These are phyloP conservation scores for Sarcomyxa edulis DNA, from an alignment of 768 basidiomycete species.

Conservation along the genomic window DNA sequence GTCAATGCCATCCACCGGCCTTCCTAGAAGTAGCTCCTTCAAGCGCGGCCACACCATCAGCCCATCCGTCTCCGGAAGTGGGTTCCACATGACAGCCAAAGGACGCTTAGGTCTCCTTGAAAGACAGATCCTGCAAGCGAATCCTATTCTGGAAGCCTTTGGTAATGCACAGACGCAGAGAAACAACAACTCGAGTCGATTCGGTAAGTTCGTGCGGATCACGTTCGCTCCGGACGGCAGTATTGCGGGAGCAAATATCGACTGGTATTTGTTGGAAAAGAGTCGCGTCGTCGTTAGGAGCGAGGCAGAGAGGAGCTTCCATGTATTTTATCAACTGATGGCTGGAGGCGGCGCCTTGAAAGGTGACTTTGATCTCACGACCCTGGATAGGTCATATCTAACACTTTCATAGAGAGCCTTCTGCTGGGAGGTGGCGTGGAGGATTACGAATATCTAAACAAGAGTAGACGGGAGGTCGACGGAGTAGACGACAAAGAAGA, in stretches of 20 bases:
- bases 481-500: constrained; percentile 91
- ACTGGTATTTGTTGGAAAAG: constrained; percentile 99
- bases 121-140: constrained; percentile 94
- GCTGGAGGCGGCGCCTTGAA: constrained; percentile 68
- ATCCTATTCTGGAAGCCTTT: constrained; percentile 95
- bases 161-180: constrained; percentile 98
- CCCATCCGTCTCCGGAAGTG: constrained; percentile 38
- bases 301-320: constrained; percentile 89
- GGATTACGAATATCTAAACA: constrained; percentile 89
- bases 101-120: constrained; percentile 85
- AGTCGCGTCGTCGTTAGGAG: constrained; percentile 87
- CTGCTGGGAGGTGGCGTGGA: constrained; percentile 70
- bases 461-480: constrained; percentile 87
- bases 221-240: constrained; percentile 90
- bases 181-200: constrained; percentile 98
- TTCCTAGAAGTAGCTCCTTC: constrained; percentile 63
- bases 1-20: constrained; percentile 58
- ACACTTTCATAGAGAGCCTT: constrained; percentile 48
- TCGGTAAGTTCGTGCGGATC: constrained; percentile 97
- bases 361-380: too few relatives aligned
- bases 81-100: constrained; percentile 50
- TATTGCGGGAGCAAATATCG: constrained; percentile 96
- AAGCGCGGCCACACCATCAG: constrained; percentile 42
- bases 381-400: background rate
- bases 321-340: constrained; percentile 95